Evolutionary conservation across 2,329 filamentous ascomycete species (phyloP).

Genomic region (Dothideomycetes sp.): DNA sequence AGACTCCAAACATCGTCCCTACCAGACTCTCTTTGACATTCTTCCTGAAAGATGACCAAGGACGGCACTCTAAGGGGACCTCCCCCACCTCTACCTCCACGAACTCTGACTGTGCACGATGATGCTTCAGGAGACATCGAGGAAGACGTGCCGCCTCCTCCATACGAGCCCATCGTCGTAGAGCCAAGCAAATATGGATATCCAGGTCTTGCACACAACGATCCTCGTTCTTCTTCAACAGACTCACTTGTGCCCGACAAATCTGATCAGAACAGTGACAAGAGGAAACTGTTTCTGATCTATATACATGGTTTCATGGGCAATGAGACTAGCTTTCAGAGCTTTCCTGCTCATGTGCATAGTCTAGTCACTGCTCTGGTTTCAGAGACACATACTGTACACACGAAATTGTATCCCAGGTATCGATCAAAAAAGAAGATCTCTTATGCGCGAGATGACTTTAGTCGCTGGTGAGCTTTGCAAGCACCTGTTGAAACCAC

Average conservation of each 20-base stretch:
- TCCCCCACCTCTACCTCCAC: conserved; percentile 11
- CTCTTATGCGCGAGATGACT: conserved; percentile 67
- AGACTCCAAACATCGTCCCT: no score
- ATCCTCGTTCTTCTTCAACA: conserved; percentile 37
- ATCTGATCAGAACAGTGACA: conserved; percentile 24
- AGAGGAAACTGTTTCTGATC: conserved; percentile 58
- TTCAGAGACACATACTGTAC: conserved; percentile 64
- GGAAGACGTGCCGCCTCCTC: conserved; percentile 11
- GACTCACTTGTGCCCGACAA: conserved; percentile 36
- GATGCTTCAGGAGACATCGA: conserved; percentile 16
- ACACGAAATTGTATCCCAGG: conserved; percentile 76
- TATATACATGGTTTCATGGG: conserved; percentile 91
- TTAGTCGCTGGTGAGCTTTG: conserved; percentile 58
- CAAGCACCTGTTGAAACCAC: not conserved
- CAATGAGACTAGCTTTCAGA: conserved; percentile 75
- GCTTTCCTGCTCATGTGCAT: conserved; percentile 82
- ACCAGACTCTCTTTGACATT: no score
- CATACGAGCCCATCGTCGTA: conserved; percentile 10
- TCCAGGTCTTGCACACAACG: conserved; percentile 18
- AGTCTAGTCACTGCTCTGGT: conserved; percentile 59
- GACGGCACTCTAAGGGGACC: no score
- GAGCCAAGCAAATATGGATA: not conserved
- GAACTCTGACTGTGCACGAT: not conserved
- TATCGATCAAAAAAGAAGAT: conserved; percentile 69
- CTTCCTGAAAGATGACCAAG: no score